phyloP scores from a whole-genome alignment of 108 stramenopile species.

The Aurantiochytrium sp. region DNA sequence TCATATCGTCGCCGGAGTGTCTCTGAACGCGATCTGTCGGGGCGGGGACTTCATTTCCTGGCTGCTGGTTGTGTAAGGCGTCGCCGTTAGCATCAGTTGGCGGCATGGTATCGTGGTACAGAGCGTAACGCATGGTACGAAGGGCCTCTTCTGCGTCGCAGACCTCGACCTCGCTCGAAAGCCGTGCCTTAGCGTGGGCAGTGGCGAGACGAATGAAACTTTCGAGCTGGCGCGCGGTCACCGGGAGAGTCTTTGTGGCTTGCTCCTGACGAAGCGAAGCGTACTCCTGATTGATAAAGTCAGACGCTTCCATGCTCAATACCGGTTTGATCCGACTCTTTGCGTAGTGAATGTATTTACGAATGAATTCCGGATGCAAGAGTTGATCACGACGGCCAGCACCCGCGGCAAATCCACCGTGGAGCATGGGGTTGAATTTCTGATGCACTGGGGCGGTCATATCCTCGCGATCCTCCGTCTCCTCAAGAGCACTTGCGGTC shows the following conservation, averaged over 20 bases:
- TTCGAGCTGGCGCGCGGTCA: slow-evolving; percentile 95
- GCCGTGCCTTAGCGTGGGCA: slow-evolving; percentile 85
- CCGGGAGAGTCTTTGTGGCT: slow-evolving; percentile 53
- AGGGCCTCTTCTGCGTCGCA: slow-evolving; percentile 4
- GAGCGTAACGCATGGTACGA: not conserved
- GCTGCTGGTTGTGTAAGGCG: not conserved
- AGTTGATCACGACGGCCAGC: slow-evolving; percentile 46
- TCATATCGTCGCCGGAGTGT: too few species aligned
- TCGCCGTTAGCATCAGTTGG: not conserved
- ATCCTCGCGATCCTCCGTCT: slow-evolving; percentile 45
- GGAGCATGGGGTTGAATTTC: slow-evolving; percentile 26
- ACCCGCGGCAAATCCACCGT: slow-evolving; percentile 19
- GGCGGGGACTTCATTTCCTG: not conserved
- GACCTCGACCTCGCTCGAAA: not conserved
- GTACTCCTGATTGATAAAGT: slow-evolving; percentile 86
- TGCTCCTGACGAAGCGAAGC: slow-evolving; percentile 84
- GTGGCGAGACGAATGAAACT: slow-evolving; percentile 93
- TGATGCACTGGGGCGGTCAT: slow-evolving; percentile 29
- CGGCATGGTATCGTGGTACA: not conserved
- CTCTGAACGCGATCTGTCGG: not conserved
- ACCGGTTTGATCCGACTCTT: slow-evolving; percentile 78
- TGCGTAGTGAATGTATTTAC: slow-evolving; percentile 94
- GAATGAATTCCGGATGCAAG: slow-evolving; percentile 82
- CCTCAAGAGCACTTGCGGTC: slow-evolving; percentile 57
- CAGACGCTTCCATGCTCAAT: slow-evolving; percentile 81